Evolutionary conservation across 1,284 basidiomycete species (phyloP), one percentile per base, ranked within the genome.

Genomic region (Ustilago esculenta): DNA sequence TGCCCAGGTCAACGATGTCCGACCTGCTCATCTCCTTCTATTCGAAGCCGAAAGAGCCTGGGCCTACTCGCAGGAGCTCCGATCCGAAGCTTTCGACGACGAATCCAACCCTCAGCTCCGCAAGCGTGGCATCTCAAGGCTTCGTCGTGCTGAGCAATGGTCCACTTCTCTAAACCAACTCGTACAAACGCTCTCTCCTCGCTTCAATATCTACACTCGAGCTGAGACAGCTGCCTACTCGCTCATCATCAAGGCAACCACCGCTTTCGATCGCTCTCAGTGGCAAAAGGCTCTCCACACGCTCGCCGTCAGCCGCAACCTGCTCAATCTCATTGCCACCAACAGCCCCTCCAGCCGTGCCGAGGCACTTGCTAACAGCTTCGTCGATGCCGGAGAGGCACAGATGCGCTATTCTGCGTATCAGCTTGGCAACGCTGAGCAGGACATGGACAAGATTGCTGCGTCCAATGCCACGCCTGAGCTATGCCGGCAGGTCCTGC

Each of bases 371-470:
- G 91, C 92, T 11, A 87, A 88, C 29, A 86, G 92, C 46, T 92
- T 92, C 77, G 87, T 90, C 17, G 94, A 98, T 80, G 89, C 90
- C 63, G 88, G 94, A 61, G 90, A 92, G 36, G 92, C 95, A 0
- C 89, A 96, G 82, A 92, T 98, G 61, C 86, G 95, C 45, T 91
- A 94, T 83, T 92, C 90, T 71, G 93, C 94, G 0, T 95, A 98
- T 80, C 90, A 94, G 79, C 86, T 95, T 24, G 75, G 73, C 35
- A 63, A 83, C 47, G 65, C 74, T 17, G 89, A 89, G 76, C 88
- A 91, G 6, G 92, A 94, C 83, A 92, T 94, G 82, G 87, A 85
- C 3, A 91, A 94, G 68, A 90, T 91, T n/a, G 84, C 85, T 6
- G 90, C 92, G 63, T 81, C 91, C 11, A 86, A 87, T 2, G 85